Conservation (phyloP, 2,329 filamentous ascomycete genomes). For the Aureobasidium sp. region DNA sequence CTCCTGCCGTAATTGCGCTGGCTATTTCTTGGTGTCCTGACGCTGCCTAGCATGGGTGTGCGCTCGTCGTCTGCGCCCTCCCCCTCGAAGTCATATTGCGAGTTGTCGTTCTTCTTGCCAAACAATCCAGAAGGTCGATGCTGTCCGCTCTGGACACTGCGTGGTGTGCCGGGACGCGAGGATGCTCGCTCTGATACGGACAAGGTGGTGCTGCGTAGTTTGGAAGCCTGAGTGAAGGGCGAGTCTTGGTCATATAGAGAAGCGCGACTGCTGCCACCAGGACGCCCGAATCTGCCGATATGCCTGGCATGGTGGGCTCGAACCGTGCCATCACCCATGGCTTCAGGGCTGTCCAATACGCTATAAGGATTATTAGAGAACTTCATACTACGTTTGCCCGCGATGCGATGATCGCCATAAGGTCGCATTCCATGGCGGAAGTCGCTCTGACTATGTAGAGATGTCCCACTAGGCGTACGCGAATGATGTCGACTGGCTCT, state of each 20-base stretch:
- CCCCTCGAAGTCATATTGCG: constrained; percentile 75
- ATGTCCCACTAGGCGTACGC: constrained; percentile 88
- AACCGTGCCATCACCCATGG: constrained; percentile 36
- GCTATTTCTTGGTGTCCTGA: constrained; percentile 52
- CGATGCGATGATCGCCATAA: constrained; percentile 57
- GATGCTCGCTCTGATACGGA: constrained; percentile 54
- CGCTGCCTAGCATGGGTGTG: constrained; percentile 66
- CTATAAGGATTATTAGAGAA: constrained; percentile 76
- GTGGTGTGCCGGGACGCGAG: constrained; percentile 62
- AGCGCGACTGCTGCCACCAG: constrained; percentile 57
- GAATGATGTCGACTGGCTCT: constrained; percentile 78
- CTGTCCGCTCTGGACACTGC: constrained; percentile 42
- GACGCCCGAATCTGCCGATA: constrained; percentile 68
- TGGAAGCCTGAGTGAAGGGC: constrained; percentile 66
- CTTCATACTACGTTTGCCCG: constrained; percentile 90
- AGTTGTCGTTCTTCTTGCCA: constrained; percentile 52
- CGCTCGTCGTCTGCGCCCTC: constrained; percentile 70
- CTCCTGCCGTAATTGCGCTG: constrained; percentile 45
- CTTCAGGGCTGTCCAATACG: constrained; percentile 45
- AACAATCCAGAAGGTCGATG: constrained; percentile 35
- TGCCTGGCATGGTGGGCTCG: constrained; percentile 67
- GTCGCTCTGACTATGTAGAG: constrained; percentile 63
- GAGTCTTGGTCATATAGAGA: constrained; percentile 72
- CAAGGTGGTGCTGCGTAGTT: constrained; percentile 51
- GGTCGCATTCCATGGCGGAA: constrained; percentile 49